Evolutionary conservation across 768 basidiomycete species (phyloP).

Genomic region (Hysterangium stoloniferum): DNA sequence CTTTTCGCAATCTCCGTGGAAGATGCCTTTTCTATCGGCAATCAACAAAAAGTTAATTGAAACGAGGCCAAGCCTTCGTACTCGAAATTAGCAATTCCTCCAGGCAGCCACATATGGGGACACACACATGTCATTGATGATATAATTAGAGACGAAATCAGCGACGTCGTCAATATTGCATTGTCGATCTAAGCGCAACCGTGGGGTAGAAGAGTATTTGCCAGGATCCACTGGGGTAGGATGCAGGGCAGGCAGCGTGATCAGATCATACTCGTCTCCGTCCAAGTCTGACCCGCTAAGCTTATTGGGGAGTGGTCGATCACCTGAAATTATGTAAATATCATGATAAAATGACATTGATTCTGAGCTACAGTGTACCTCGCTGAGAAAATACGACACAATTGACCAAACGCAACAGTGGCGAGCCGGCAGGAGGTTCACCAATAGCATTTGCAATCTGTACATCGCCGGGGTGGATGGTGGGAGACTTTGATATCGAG

Average conservation of each 20-base stretch:
- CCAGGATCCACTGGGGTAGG: conserved; percentile 28
- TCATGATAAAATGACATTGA: not conserved
- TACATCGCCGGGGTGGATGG: conserved; percentile 62
- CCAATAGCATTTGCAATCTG: conserved; percentile 56
- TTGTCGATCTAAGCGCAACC: conserved; percentile 35
- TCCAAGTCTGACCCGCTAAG: conserved; percentile 67
- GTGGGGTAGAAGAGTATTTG: conserved; percentile 40
- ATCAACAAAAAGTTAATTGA: conserved; percentile 56
- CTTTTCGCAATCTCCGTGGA: conserved; percentile 42
- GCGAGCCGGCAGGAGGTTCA: conserved; percentile 42
- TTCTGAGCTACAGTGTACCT: too few species aligned
- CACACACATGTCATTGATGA: conserved; percentile 49
- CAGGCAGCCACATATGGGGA: not conserved
- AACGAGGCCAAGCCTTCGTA: conserved; percentile 53
- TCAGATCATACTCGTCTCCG: conserved; percentile 51
- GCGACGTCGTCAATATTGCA: conserved; percentile 59
- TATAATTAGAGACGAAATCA: conserved; percentile 63
- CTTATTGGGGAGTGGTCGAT: conserved; percentile 51
- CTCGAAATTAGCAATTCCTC: conserved; percentile 25
- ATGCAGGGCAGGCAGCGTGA: conserved; percentile 22
- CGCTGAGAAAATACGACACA: conserved; percentile 43
- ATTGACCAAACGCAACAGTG: conserved; percentile 37
- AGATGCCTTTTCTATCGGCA: conserved; percentile 44
- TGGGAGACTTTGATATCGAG: conserved; percentile 55
- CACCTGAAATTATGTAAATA: conserved; percentile 35